Evolutionary conservation across 2,329 filamentous ascomycete genomes (phyloP), one percentile per base, ranked within the genome.

Genomic region (Alternaria triticimaculans): DNA sequence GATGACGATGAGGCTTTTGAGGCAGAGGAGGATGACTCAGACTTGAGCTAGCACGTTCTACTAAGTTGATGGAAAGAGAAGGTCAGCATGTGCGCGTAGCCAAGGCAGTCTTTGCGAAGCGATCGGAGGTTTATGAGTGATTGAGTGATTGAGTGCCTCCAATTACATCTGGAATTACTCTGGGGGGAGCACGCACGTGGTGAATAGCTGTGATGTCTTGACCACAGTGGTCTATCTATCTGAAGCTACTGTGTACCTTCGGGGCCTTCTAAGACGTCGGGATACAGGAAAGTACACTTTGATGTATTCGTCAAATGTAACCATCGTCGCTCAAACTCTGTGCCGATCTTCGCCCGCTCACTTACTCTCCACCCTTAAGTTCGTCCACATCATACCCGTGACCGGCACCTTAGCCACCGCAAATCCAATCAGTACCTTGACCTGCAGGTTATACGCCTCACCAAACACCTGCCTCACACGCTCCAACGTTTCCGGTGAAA

Each of bases 391-490:
- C 21, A 69, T 30, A 18, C 49, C 14, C 2, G 68, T 64, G 2
- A 46, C 55, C 8, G 55, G 62, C 1, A 71, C 56, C 28, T 67
- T 58, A 5, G 54, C 67, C 6, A 48, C 66, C 14, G 63, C 61
- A 26, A 72, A 65, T 3, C 55, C 68, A 15, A 62, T 60, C 9
- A 70, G 15, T 26, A 71, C 49, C 26, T 43, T 59, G 58, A 71
- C 65, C 53, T 70, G 68, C 4, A 67, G 28, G 54, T 70, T 67
- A 43, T 64, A 70, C 2, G 60, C 62, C 11, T 69, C 41, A 5
- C 37, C 51, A 50, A 67, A 67, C 12, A 59, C 20, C 10, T 18
- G 43, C 18, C 62, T 30, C 21, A 63, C 59, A 20, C 12, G 25
- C 12, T 49, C 37, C 1, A 37, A 48, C 23, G 23, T 26, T 12